These are phyloP conservation scores for Boletellus ananas DNA, from an alignment of 768 basidiomycete species.

Conservation along the genomic window DNA sequence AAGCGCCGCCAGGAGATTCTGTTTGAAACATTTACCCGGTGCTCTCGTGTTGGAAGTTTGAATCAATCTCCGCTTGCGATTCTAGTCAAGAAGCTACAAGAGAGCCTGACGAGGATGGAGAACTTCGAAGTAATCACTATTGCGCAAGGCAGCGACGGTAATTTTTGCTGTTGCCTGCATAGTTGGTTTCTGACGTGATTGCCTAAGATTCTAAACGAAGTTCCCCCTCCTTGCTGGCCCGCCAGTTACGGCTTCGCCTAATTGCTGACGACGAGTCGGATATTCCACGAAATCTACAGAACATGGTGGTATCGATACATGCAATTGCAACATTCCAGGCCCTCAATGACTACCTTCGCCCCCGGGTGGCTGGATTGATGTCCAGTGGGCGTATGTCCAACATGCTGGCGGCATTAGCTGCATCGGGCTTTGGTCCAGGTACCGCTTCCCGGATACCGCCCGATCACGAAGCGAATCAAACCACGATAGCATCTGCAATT, in stretches of 20 bases:
- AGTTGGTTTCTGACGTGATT: slow-evolving; percentile 1
- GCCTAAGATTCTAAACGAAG: slow-evolving; percentile 79
- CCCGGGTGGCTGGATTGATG: slow-evolving; percentile 74
- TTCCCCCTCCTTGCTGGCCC: slow-evolving; percentile 86
- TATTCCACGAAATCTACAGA: slow-evolving; percentile 80
- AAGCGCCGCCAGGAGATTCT: slow-evolving; percentile 72
- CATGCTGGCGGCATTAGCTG: slow-evolving; percentile 88
- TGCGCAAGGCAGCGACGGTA: slow-evolving; percentile 77
- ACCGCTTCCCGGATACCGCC: slow-evolving; percentile 36
- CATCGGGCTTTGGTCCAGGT: slow-evolving; percentile 63
- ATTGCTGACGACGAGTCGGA: slow-evolving; percentile 89
- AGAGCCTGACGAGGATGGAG: slow-evolving; percentile 93
- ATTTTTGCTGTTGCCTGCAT: slow-evolving; percentile 3
- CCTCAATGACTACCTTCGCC: slow-evolving; percentile 92
- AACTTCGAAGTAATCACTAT: slow-evolving; percentile 93
- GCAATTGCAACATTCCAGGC: slow-evolving; percentile 98
- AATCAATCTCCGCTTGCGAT: slow-evolving; percentile 62
- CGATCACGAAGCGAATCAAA: slow-evolving; percentile 32
- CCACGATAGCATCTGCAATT: slow-evolving; percentile 24
- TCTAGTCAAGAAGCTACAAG: slow-evolving; percentile 94
- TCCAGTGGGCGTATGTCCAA: slow-evolving; percentile 67
- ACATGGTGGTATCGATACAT: slow-evolving; percentile 95
- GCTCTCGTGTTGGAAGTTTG: slow-evolving; percentile 39
- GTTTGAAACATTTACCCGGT: slow-evolving; percentile 70
- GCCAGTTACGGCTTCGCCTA: slow-evolving; percentile 85